These are phyloP conservation scores for Populus davidiana DNA, from an alignment of 345 rosid genomes.

Conservation along the genomic window DNA sequence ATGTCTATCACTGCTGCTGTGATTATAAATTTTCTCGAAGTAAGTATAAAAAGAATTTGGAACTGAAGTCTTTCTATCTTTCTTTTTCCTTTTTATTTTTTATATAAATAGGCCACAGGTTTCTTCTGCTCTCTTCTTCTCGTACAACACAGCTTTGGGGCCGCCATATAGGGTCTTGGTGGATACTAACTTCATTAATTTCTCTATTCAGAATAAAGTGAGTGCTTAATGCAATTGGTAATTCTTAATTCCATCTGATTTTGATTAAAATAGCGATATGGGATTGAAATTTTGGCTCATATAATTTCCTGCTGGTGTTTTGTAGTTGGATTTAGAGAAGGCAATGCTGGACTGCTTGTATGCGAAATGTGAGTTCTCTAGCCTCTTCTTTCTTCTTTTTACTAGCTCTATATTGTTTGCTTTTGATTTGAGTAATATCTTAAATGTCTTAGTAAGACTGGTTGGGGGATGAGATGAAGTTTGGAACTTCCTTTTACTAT, in stretches of 20 bases:
- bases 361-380: constrained; percentile 75
- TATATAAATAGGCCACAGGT: constrained; percentile 57
- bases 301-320: background rate
- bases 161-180: constrained; percentile 91
- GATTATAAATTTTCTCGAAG: background rate
- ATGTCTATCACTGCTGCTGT: background rate
- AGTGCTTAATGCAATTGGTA: constrained; percentile 11
- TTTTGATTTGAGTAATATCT: background rate
- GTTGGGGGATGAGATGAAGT: background rate
- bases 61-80: background rate
- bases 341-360: constrained; percentile 94
- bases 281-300: background rate
- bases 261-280: background rate
- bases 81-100: background rate
- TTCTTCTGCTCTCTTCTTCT: constrained; percentile 87
- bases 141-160: constrained; percentile 69
- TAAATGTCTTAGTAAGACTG: background rate
- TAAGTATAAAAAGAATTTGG: background rate
- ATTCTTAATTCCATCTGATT: background rate
- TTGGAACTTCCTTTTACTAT: background rate
- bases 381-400: background rate
- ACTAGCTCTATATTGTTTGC: background rate
- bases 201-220: constrained; percentile 93
- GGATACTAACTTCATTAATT: constrained; percentile 94
- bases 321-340: constrained; percentile 88